Conservation (phyloP, 2,329 filamentous ascomycete genomes). For the Tolypocladium tundrense region DNA sequence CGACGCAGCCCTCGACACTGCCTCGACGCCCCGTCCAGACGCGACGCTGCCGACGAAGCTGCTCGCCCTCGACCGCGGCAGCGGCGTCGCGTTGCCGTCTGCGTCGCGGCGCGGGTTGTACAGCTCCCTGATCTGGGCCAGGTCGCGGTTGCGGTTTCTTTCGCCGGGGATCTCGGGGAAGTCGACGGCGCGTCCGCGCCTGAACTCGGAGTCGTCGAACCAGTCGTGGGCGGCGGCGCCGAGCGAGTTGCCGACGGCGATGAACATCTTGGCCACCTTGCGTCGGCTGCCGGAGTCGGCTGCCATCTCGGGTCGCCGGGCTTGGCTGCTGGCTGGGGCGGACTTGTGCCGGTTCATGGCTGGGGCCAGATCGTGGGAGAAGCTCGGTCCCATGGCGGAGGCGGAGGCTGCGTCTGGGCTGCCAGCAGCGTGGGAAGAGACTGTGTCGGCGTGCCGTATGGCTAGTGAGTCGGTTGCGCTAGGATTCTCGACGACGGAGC, state of each 20-base stretch:
- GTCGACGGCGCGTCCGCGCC: slow-evolving; percentile 30
- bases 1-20: not conserved
- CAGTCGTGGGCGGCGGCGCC: slow-evolving; percentile 35
- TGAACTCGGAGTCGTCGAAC: slow-evolving; percentile 39
- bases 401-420: not conserved
- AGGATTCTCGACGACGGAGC: not conserved
- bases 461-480: not conserved
- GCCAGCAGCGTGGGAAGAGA: not conserved
- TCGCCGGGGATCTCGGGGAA: slow-evolving; percentile 50
- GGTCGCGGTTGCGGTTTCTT: slow-evolving; percentile 6
- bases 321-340: not conserved
- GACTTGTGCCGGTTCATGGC: not conserved
- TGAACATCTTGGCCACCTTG: slow-evolving; percentile 32
- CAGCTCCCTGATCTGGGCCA: slow-evolving; percentile 25
- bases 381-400: not conserved
- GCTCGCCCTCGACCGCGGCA: slow-evolving; percentile 22
- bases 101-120: slow-evolving; percentile 26
- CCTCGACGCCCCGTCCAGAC: not conserved
- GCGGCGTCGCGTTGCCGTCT: slow-evolving; percentile 18
- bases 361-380: not conserved
- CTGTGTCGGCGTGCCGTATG: not conserved
- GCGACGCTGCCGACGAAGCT: slow-evolving; percentile 20
- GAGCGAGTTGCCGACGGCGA: slow-evolving; percentile 31
- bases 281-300: slow-evolving; percentile 22
- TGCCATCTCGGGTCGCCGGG: not conserved